Evolutionary conservation across 2,329 filamentous ascomycete genomes (phyloP).

Genomic region (Ascocoryne sarcoides): DNA sequence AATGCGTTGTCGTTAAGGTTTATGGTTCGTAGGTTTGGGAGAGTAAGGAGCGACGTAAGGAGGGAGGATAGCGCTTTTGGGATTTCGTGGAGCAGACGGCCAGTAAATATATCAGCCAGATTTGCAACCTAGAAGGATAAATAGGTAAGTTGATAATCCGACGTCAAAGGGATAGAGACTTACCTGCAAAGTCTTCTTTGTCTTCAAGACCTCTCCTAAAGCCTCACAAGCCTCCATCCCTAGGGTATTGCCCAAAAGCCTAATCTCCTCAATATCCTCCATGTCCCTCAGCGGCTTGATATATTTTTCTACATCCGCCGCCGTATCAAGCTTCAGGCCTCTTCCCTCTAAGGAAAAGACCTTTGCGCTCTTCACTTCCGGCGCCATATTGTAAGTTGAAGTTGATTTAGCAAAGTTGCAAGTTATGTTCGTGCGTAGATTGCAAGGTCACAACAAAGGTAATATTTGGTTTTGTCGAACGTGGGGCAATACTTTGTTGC

Average conservation of each 20-base stretch:
- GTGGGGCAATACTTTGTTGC: too few species aligned
- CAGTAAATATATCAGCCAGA: slow-evolving; percentile 95
- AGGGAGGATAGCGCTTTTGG: slow-evolving; percentile 80
- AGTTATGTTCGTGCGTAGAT: slow-evolving; percentile 5
- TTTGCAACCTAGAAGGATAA: slow-evolving; percentile 58
- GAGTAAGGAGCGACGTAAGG: slow-evolving; percentile 76
- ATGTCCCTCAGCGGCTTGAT: slow-evolving; percentile 66
- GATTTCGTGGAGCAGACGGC: slow-evolving; percentile 86
- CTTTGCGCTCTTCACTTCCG: slow-evolving; percentile 38
- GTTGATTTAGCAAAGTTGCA: slow-evolving; percentile 3
- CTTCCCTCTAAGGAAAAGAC: slow-evolving; percentile 87
- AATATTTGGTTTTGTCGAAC: too few species aligned
- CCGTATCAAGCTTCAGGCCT: slow-evolving; percentile 84
- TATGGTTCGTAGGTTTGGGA: slow-evolving; percentile 79
- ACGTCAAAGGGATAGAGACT: slow-evolving; percentile 12
- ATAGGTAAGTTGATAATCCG: background rate
- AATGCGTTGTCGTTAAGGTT: slow-evolving; percentile 98
- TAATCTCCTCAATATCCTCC: slow-evolving; percentile 73
- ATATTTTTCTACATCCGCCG: slow-evolving; percentile 76
- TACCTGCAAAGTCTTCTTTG: slow-evolving; percentile 76
- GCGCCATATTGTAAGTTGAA: slow-evolving; percentile 35
- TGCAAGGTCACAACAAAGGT: slow-evolving; percentile 17
- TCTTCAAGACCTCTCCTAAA: slow-evolving; percentile 72
- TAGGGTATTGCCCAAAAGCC: slow-evolving; percentile 82
- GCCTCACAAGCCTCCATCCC: slow-evolving; percentile 81